Evolutionary conservation across 495 filamentous ascomycete genomes (phyloP), one percentile per base, ranked within the genome.

Genomic region (Patellaria atrata): DNA sequence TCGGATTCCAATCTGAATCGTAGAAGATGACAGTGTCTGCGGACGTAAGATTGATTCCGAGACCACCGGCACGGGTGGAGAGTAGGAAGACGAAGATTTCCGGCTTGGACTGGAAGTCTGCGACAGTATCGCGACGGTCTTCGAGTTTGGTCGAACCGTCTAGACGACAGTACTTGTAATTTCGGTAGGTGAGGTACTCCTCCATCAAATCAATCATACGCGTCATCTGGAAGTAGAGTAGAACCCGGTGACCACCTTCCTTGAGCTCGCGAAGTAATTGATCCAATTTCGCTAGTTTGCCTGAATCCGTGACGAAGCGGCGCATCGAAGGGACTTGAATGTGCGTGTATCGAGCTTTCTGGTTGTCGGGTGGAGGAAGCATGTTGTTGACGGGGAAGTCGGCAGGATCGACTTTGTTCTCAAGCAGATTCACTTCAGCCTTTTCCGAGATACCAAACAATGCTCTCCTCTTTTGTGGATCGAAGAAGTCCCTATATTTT

Each of bases 181-280:
- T 94, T 45, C 89, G 78, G 61, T 94, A 96, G 3, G 89, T 96
- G 25, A 99, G 68, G 51, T 96, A 99, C 57, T 99, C 89, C 50
- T 99, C 89, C 79, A 94, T 94, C 22, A 99, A 62, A 51, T 99
- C 89, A 52, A 99, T 96, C 89, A 99, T 99, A 47, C 81, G 77
- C n/a, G 89, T 99, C 89, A 99, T 99, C 61, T 99, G 89, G 77
- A 99, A 99, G 65, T 99, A 99, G n/a, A 99, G 65, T 5, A 99
- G 71, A 12, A 99, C 89, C 49, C 89, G 85, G 48, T 99, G 89
- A 27, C 80, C 80, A 27, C 75, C 80, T 34, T 86, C 75, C 64
- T 96, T 99, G 37, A 99, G 72, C 48, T 84, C 65, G 28, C 75
- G 73, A 19, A 99, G 65, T 15, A 99, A 70, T 35, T 82, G 65